These are phyloP conservation scores for Neopestalotiopsis sp. DNA, from an alignment of 2,329 filamentous ascomycete species.

Conservation along the genomic window DNA sequence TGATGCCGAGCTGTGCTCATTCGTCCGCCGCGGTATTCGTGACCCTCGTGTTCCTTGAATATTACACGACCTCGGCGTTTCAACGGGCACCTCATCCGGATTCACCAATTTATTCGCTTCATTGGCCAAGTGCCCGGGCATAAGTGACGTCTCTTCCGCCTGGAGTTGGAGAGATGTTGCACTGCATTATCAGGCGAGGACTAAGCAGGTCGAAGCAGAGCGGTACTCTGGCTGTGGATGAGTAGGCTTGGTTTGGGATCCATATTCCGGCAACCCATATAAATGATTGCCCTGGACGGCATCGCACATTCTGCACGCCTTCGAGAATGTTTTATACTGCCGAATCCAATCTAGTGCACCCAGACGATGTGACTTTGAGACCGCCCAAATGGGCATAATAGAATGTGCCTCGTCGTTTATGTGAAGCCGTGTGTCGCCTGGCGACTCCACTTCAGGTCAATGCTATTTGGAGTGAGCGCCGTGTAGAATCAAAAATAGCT, in stretches of 20 bases:
- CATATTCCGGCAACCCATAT: not conserved
- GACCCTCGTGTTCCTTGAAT: not conserved
- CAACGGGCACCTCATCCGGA: constrained; percentile 8
- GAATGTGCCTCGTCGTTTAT: constrained; percentile 14
- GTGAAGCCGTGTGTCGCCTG: constrained; percentile 6
- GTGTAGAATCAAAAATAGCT: constrained; percentile 10
- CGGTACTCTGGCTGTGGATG: not conserved
- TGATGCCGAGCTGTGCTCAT: not conserved
- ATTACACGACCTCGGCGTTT: constrained; percentile 17
- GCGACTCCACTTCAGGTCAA: not conserved
- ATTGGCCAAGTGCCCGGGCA: not conserved
- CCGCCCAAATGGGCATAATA: not conserved
- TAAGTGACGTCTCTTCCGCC: not conserved
- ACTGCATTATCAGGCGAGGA: not conserved
- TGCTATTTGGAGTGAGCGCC: not conserved
- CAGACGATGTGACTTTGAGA: constrained; percentile 5
- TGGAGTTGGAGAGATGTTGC: not conserved
- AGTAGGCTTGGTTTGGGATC: not conserved
- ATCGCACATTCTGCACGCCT: constrained; percentile 12
- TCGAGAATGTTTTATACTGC: constrained; percentile 19
- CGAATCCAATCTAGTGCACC: constrained; percentile 11
- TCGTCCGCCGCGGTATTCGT: not conserved
- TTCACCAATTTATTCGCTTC: constrained; percentile 12
- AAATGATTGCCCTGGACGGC: not conserved
- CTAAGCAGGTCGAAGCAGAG: not conserved